Base-by-base conservation (phyloP, 1,139 yeast species). In the Diutina neorugosa region DNA sequence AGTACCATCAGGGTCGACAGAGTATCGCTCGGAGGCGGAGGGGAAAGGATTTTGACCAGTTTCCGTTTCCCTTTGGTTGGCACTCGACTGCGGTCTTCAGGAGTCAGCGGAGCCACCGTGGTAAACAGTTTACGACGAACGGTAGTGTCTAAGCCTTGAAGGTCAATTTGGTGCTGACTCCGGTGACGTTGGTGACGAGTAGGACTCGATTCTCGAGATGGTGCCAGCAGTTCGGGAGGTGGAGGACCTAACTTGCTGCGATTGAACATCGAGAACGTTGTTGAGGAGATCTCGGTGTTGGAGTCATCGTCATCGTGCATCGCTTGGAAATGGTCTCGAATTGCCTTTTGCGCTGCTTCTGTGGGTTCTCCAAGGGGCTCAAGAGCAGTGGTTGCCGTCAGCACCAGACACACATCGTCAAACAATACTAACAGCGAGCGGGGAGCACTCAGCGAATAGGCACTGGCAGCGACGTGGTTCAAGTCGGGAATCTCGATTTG, bases 401-500 rank as follows among this genome's bases (percentile, higher is more conserved):
- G 9, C 27, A 18, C 19, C 50, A 46, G 50, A 14, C 40, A 37
- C 8, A 46, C 50, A 16, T 46, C 50, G 8, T 46, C 50, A 27
- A 46, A 46, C 14, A 46, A 46, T 4, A 46, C 50, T 41, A 46
- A 27, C 50, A 46, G 50, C 40, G 40, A 27, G 7, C 40, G 31
- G 2, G 50, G 40, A 1, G 37, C 40, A n/a, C 21, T n/a, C 50
- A 27, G 40, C 19, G 40, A 27, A 11, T 46, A 46, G n/a, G 50
- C 50, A n/a, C 41, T 27, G 4, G 37, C 19, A 3, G 37, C 37
- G 7, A 34, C 50, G 7, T 14, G 11, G 11, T 12, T 7, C 21
- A 46, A 46, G 27, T 46, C 50, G 23, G 50, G 50, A n/a, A 46
- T 46, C 27, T 46, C 50, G 11, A 46, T 46, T 20, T 25, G 37